A percentile compares a stretch with the other conserved stretches of the same genome.
Evolutionary conservation across 768 basidiomycete species (phyloP).

Genomic region (Tylopilus vinaceipallidus): DNA sequence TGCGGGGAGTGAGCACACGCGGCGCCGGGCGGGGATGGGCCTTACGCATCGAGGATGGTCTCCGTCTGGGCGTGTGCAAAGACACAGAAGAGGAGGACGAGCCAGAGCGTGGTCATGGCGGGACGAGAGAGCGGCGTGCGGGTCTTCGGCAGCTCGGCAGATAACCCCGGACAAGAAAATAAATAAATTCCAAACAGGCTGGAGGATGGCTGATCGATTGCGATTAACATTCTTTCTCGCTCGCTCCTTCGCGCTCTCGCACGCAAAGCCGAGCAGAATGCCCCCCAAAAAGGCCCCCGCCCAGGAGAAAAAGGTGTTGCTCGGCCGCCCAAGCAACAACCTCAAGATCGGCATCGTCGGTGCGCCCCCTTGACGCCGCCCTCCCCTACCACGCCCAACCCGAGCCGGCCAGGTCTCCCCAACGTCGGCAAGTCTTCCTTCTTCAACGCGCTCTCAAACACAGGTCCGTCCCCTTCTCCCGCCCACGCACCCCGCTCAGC

Average conservation of each 20-base stretch:
- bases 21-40: background rate
- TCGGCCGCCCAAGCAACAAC: conserved; percentile 95
- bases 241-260: conserved; percentile 39
- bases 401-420: conserved; percentile 62
- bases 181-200: background rate
- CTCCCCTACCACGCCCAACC: background rate
- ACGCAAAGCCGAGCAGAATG: conserved; percentile 66
- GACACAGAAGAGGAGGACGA: conserved; percentile 18
- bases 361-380: conserved; percentile 39
- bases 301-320: conserved; percentile 79
- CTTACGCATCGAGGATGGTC: conserved; percentile 50
- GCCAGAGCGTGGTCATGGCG: conserved; percentile 19
- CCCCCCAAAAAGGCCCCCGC: conserved; percentile 83
- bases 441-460: conserved; percentile 94
- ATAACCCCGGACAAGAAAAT: conserved; percentile 8
- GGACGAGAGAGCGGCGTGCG: background rate
- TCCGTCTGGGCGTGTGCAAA: conserved; percentile 43
- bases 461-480: conserved; percentile 49
- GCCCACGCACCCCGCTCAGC: conserved; percentile 1
- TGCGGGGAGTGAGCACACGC: conserved; percentile 23
- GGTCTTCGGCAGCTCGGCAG: conserved; percentile 23
- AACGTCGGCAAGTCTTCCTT: conserved; percentile 99
- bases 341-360: conserved; percentile 99
- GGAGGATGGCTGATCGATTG: conserved; percentile 34
- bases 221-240: conserved; percentile 17